Conservation (phyloP, 2,329 filamentous ascomycete species). For the Scedosporium minutisporum region DNA sequence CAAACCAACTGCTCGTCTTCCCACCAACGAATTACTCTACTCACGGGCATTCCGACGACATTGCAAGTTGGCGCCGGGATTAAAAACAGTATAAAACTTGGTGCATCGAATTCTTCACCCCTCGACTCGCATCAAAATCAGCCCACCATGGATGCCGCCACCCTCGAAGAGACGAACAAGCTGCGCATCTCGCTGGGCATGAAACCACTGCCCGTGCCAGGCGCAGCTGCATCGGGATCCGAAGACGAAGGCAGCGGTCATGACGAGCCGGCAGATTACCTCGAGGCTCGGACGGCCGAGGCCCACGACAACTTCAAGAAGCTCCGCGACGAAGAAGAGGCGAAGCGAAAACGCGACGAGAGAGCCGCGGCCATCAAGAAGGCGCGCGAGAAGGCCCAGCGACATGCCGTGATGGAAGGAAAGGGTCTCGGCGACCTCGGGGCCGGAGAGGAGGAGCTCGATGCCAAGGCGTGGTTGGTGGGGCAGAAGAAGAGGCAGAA, state of each 20-base stretch:
- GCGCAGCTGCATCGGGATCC: constrained; percentile 44
- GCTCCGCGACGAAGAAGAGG: constrained; percentile 58
- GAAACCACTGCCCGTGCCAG: constrained; percentile 79
- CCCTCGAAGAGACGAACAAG: constrained; percentile 89
- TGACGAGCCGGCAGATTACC: constrained; percentile 68
- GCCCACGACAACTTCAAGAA: constrained; percentile 65
- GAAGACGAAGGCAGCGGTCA: constrained; percentile 41
- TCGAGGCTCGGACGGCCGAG: constrained; percentile 69
- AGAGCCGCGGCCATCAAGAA: constrained; percentile 77
- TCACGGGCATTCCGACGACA: not conserved
- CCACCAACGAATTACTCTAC: not conserved
- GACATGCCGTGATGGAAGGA: constrained; percentile 67
- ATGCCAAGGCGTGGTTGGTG: constrained; percentile 79
- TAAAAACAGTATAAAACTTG: not conserved
- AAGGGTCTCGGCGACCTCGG: constrained; percentile 72
- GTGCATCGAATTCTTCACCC: not conserved
- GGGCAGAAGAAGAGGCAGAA: constrained; percentile 90
- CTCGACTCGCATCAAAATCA: not conserved
- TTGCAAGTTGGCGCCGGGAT: not conserved
- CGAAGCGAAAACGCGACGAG: constrained; percentile 70
- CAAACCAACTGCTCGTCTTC: not conserved
- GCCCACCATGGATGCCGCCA: constrained; percentile 51
- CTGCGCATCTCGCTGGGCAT: constrained; percentile 82
- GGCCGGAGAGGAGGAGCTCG: constrained; percentile 49
- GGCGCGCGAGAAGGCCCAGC: constrained; percentile 74